Evolutionary conservation across 2,329 filamentous ascomycete genomes (phyloP), one percentile per base, ranked within the genome.

Genomic region (Pestalotiopsis sp.): DNA sequence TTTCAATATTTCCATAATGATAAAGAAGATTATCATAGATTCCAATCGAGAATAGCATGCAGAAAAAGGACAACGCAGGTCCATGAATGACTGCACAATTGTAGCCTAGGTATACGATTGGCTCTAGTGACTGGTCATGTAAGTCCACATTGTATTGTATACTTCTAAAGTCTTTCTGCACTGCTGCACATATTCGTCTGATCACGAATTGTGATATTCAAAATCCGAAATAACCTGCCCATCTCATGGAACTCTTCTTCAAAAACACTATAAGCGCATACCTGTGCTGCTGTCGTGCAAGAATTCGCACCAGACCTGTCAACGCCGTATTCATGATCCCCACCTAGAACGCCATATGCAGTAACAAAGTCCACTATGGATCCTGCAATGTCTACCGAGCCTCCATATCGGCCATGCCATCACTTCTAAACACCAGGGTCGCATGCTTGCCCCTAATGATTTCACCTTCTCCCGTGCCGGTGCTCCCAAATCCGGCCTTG

Each of bases 371-470:
- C 41, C 38, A 20, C 20, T n/a, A 49, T 25, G 6, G 49, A 36
- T 23, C 41, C 13, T 64, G 27, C 27, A 64, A 36, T 36, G 31
- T 13, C 23, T 60, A 77, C 52, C 70, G 71, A 11, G 72, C 73
- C 52, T 73, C 71, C 74, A 78, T 75, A 20, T 69, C 74, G 3
- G 72, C 74, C 31, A 36, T 36, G 63, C 75, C 72, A 23, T 74
- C 80, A 56, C 80, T 82, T 49, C 78, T 75, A 72, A 87, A 87
- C n/a, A 87, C 83, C 38, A 88, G 77, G 76, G 82, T 82, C 20
- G 81, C 86, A 74, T 87, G 85, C 69, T 81, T 82, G 45, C 85
- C 86, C 61, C 81, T 77, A 31, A 86, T 81, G 31, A 84, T 74
- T n/a, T 82, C 79, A 6, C 76, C 74, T 13, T 73, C 61, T 65